A percentile compares a stretch with the other conserved stretches of the same genome.
These are phyloP conservation scores for Circinella minor DNA, from an alignment of 371 early-diverging fungal species.

Conservation along the genomic window DNA sequence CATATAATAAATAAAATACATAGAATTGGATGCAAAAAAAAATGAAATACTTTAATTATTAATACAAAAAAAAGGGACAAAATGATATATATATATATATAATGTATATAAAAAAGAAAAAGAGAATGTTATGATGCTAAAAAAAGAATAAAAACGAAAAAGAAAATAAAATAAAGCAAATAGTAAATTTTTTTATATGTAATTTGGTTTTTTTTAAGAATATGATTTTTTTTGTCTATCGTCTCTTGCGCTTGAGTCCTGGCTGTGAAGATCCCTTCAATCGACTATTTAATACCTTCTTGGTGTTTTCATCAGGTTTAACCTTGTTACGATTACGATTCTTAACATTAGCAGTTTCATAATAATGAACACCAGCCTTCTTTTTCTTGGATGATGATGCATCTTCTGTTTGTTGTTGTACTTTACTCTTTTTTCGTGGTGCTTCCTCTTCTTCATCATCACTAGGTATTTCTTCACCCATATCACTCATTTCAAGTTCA, in stretches of 20 bases:
- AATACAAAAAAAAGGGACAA: constrained; percentile 2
- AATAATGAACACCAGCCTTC: constrained; percentile 79
- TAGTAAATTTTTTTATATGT: too few relatives aligned
- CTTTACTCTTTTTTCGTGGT: constrained; percentile 31
- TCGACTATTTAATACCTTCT: constrained; percentile 48
- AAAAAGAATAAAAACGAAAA: constrained; percentile 2
- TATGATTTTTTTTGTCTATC: constrained; percentile 4
- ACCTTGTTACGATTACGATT: constrained; percentile 85
- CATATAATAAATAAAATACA: too few relatives aligned
- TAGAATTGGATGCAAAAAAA: background rate
- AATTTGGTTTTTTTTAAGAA: too few relatives aligned
- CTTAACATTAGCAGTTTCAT: constrained; percentile 92
- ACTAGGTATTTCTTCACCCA: constrained; percentile 40
- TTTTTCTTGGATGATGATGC: constrained; percentile 32
- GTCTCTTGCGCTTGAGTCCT: constrained; percentile 48
- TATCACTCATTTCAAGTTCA: constrained; percentile 61
- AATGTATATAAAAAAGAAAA: background rate
- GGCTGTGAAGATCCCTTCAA: constrained; percentile 45
- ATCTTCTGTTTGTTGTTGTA: constrained; percentile 34
- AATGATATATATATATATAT: background rate
- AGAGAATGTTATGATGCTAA: background rate
- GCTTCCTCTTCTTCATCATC: constrained; percentile 41
- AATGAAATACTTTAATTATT: background rate
- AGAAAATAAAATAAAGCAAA: constrained; percentile 11
- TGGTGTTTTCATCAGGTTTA: constrained; percentile 64